phyloP scores from a whole-genome alignment of 148 eudicot species.

The Vaccinium corymbosum region DNA sequence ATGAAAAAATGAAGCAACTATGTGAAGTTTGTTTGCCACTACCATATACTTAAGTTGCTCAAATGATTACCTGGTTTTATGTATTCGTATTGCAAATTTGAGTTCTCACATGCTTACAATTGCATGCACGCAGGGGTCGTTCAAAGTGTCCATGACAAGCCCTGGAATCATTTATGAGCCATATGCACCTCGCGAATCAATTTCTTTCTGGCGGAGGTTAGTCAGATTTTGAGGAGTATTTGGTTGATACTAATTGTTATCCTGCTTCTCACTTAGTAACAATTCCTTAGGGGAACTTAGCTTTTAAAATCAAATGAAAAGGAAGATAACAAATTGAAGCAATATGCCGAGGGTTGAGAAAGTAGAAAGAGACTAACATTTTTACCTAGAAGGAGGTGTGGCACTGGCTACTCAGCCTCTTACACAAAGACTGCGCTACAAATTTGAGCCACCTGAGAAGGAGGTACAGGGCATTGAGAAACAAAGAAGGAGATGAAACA shows the following conservation, averaged over 20 bases:
- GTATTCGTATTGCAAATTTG: background rate
- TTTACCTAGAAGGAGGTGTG: background rate
- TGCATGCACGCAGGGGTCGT: constrained; percentile 57
- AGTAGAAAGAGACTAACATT: constrained; percentile 4
- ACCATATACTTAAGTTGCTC: background rate
- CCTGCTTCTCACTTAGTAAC: background rate
- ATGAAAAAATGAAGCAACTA: background rate
- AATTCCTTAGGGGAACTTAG: background rate
- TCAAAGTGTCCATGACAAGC: constrained; percentile 71
- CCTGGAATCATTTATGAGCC: constrained; percentile 94
- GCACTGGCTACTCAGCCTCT: background rate
- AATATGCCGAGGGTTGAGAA: background rate
- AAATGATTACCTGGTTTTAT: background rate
- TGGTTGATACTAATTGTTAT: background rate
- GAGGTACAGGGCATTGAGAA: background rate
- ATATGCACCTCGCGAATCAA: constrained; percentile 67
- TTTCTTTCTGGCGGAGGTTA: constrained; percentile 78
- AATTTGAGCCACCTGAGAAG: background rate
- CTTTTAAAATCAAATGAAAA: background rate
- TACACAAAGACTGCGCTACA: background rate
- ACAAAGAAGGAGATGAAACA: background rate
- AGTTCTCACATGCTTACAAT: constrained; percentile 15
- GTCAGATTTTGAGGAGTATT: constrained; percentile 15
- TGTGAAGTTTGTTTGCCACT: background rate
- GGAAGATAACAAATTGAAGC: background rate